These are phyloP conservation scores for Fusarium annulatum DNA, from an alignment of 2,329 filamentous ascomycete genomes.

Conservation along the genomic window DNA sequence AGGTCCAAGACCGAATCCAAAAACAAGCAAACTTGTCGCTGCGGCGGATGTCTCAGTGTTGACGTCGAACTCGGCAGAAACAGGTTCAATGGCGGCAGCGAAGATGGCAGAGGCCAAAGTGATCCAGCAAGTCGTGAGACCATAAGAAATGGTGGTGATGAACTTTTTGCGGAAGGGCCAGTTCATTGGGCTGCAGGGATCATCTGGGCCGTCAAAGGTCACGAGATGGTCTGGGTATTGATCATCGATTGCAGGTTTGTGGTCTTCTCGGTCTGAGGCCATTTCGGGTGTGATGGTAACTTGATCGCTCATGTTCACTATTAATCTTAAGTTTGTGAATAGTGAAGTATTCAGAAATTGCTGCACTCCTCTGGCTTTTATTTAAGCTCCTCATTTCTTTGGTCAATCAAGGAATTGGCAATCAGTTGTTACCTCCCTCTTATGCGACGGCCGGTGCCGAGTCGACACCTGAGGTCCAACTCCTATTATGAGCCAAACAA, in stretches of 20 bases:
- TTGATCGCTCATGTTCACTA: not conserved
- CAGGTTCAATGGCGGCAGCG: not conserved
- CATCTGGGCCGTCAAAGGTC: not conserved
- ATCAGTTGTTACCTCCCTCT: not conserved
- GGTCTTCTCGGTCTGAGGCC: not conserved
- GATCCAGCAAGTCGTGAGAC: slow-evolving; percentile 6
- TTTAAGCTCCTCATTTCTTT: too few relatives aligned
- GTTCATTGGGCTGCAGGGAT: not conserved
- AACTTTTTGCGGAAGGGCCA: slow-evolving; percentile 1
- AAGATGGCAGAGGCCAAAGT: not conserved
- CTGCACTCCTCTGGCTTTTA: too few relatives aligned
- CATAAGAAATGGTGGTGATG: not conserved
- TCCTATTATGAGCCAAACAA: not conserved
- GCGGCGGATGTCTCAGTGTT: not conserved
- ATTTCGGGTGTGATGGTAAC: not conserved
- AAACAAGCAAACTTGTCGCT: not conserved
- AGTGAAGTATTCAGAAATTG: too few relatives aligned
- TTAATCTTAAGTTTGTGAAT: too few relatives aligned
- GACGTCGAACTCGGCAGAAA: not conserved
- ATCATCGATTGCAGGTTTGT: not conserved
- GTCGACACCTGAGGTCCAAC: not conserved
- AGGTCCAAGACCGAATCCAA: not conserved
- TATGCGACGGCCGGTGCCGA: not conserved
- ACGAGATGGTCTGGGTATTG: not conserved
- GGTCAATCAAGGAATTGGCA: not conserved